Percentiles rank a stretch among this genome's conserved stretches.
Evolutionary conservation across 192 early-diverging fungal species (phyloP).

Genomic region (Coemansia sp.): DNA sequence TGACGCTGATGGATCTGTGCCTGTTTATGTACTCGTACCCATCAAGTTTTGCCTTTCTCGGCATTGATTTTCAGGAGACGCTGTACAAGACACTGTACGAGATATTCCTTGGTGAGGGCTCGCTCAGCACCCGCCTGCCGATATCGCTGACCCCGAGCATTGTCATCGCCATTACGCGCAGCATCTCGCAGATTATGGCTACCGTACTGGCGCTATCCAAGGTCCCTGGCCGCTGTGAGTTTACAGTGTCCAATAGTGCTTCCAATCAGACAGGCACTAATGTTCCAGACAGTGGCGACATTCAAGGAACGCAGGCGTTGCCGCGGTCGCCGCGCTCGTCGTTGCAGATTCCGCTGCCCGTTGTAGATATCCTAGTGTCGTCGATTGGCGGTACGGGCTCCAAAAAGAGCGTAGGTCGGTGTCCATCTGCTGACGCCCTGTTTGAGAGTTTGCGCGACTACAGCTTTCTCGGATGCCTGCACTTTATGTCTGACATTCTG

Average conservation of each 20-base stretch:
- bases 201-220: slow-evolving; percentile 42
- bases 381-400: slow-evolving; percentile 27
- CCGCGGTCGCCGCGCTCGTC: slow-evolving; percentile 34
- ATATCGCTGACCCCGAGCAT: slow-evolving; percentile 43
- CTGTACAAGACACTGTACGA: slow-evolving; percentile 55
- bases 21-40: slow-evolving; percentile 54
- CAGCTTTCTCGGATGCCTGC: slow-evolving; percentile 47
- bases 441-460: slow-evolving; percentile 44
- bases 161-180: slow-evolving; percentile 46
- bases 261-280: slow-evolving; percentile 15
- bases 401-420: slow-evolving; percentile 38
- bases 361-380: slow-evolving; percentile 41
- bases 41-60: slow-evolving; percentile 48
- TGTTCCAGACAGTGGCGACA: slow-evolving; percentile 16
- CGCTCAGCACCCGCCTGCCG: slow-evolving; percentile 41
- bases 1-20: slow-evolving; percentile 52
- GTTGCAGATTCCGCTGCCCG: slow-evolving; percentile 42
- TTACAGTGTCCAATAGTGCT: not conserved
- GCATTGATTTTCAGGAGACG: slow-evolving; percentile 43
- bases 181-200: slow-evolving; percentile 51
- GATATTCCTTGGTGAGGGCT: slow-evolving; percentile 42
- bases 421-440: slow-evolving; percentile 39
- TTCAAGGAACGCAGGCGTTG: not conserved
- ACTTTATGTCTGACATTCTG: slow-evolving; percentile 51
- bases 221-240: slow-evolving; percentile 1